Evolutionary conservation across 331 rosid genomes (phyloP), one percentile per base, ranked within the genome.

Genomic region (Pyrus hybrid): DNA sequence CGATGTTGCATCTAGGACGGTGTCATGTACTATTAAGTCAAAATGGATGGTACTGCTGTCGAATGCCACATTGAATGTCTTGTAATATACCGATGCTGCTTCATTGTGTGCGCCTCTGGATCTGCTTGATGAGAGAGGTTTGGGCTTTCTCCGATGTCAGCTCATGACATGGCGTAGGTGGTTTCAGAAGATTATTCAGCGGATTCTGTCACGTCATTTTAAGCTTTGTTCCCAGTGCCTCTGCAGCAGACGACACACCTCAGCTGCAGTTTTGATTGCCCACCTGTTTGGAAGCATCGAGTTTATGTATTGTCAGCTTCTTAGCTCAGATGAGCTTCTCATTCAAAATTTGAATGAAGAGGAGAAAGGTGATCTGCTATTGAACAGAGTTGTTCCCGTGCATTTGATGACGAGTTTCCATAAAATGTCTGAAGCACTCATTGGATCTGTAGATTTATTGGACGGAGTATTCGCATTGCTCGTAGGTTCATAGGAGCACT

Each of bases 1-100:
- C 77, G 71, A 63, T 63, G 80, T 77, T 82, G 58, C 82, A 61
- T 76, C 85, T 72, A 71, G 49, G 63, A 70, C 63, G 51, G 76
- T 68, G 61, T 68, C 56, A 35, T 72, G 35, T 70, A 76, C 80
- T 17, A 28, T 25, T n/a, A 26, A 25, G 64, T 77, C 76, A 25
- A 69, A 16, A 23, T 69, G 63, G 81, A 70, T 63, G 71, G 37
- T 66, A 11, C 79, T 57, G 68, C 68, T 56, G 16, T 35, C 32
- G 5, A 45, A 61, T 22, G 25, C 26, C 29, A 17, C n/a, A 18
- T 7, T 1, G 56, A 57, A 23, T 2, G 26, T 16, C 35, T 4
- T 43, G 3, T 70, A n/a, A 29, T 28, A 21, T 33, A 41, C 77
- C 20, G 57, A 37, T 73, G 43, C 69, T 25, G 17, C 60, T 65